Evolutionary conservation across 345 rosid genomes (phyloP), one percentile per base, ranked within the genome.

Genomic region (Conringia planisiliqua): DNA sequence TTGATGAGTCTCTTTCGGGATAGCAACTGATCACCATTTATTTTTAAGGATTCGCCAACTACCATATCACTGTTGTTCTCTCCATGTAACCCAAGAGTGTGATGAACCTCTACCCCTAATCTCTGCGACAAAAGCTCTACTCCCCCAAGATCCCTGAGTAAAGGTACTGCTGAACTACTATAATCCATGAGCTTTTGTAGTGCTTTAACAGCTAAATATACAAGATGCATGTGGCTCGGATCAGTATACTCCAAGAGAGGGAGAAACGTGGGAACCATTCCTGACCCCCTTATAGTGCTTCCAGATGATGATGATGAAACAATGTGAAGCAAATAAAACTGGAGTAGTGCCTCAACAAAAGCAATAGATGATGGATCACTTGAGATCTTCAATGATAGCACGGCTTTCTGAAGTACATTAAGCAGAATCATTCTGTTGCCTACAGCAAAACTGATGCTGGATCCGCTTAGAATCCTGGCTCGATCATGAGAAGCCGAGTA

Each of bases 251-350:
- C 96, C 82, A 94, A 82, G 76, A 94, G 95, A 7, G 96, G 97
- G 66, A 94, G 86, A 78, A 94, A 90, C 3, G 98, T 94, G 10
- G 96, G 88, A 72, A 94, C 95, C 96, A 91, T 94, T 60, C 96
- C 97, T 70, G 95, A 91, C 10, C 98, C 98, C 78, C 98, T 86
- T 71, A 94, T 78, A 83, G 87, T 91, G 82, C 86, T 90, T 70
- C 97, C 98, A 32, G 97, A 90, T 42, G 98, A 85, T 7, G 98
- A 94, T 43, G 97, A 90, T 27, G 98, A 94, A 79, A 90, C 91
- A 71, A 94, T 88, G 78, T 94, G 97, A 57, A 94, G 97, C 83
- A 91, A 78, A 86, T 94, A 94, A 80, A 94, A 94, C 78, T 91
- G 92, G 73, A 94, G 95, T 67, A 94, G 90, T 33, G 98, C 97